Evolutionary conservation across 208 protist genomes (phyloP).

Genomic region (Trichomonas tenax): DNA sequence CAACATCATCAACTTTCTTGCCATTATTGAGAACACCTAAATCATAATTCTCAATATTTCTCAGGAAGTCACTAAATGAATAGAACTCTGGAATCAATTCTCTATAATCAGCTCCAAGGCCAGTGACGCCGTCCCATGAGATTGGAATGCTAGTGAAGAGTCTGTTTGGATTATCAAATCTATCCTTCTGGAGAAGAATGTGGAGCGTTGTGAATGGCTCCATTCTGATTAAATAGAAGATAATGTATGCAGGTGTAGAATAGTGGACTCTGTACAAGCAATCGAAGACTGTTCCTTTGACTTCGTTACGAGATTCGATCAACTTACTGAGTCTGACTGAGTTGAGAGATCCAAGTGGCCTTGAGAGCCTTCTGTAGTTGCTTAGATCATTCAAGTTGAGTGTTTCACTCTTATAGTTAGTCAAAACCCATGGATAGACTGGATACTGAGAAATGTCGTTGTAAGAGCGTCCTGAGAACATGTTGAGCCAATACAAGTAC

Average conservation of each 20-base stretch:
- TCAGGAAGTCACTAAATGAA: background rate
- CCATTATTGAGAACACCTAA: background rate
- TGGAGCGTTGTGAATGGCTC: background rate
- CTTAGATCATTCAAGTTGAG: background rate
- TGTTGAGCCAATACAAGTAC: background rate
- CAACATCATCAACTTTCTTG: slow-evolving; percentile 20
- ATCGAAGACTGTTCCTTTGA: background rate
- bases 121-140: background rate
- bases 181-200: background rate
- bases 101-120: background rate
- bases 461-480: background rate
- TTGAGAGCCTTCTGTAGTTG: background rate
- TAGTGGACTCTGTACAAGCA: background rate
- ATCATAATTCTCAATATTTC: background rate
- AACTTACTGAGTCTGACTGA: background rate
- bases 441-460: slow-evolving; percentile 5
- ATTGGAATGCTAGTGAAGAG: background rate
- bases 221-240: background rate
- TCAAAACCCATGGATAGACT: background rate
- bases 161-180: background rate
- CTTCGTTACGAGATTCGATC: background rate
- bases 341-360: background rate
- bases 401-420: background rate
- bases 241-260: background rate
- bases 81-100: slow-evolving; percentile 15